Percentiles rank a stretch among this genome's conserved stretches.
These are phyloP conservation scores for Apiotrichum siamense DNA, from an alignment of 1,284 basidiomycete genomes.

Conservation along the genomic window DNA sequence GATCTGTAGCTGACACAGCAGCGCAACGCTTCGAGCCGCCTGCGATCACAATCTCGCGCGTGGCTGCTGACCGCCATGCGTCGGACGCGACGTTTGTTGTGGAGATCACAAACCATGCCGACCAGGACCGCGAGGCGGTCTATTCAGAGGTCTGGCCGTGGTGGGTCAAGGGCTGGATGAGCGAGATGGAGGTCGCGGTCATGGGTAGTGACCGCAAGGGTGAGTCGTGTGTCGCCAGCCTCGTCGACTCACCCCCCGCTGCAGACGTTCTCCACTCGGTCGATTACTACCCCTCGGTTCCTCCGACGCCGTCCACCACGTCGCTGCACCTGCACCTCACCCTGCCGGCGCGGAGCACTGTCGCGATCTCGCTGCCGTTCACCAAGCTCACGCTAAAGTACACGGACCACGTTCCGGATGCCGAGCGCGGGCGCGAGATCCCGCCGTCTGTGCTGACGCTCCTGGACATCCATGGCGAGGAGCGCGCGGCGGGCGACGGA, in stretches of 20 bases:
- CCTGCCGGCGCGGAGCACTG: conserved; percentile 61
- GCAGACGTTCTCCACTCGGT: conserved; percentile 59
- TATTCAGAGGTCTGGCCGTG: conserved; percentile 93
- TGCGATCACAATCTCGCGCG: conserved; percentile 62
- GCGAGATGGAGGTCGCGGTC: conserved; percentile 60
- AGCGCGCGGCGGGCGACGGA: not conserved
- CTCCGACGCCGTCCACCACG: conserved; percentile 62
- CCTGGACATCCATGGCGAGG: conserved; percentile 27
- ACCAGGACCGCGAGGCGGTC: conserved; percentile 54
- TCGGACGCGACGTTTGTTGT: conserved; percentile 67
- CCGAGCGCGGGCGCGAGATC: conserved; percentile 88
- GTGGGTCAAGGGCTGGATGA: conserved; percentile 81
- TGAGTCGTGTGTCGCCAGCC: not conserved
- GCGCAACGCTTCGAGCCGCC: conserved; percentile 35
- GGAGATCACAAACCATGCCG: conserved; percentile 60
- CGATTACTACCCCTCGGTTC: conserved; percentile 60
- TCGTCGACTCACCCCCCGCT: not conserved
- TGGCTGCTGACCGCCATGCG: conserved; percentile 69
- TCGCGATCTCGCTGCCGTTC: conserved; percentile 67
- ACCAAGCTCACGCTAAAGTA: conserved; percentile 84
- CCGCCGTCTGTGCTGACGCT: conserved; percentile 65
- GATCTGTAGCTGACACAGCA: not conserved
- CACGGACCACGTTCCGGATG: conserved; percentile 92
- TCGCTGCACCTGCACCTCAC: conserved; percentile 65
- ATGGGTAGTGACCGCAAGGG: conserved; percentile 19